A percentile compares a stretch with the other conserved stretches of the same genome.
Conservation (phyloP, 306 rosid species). For the Erythrophleum fordii region DNA sequence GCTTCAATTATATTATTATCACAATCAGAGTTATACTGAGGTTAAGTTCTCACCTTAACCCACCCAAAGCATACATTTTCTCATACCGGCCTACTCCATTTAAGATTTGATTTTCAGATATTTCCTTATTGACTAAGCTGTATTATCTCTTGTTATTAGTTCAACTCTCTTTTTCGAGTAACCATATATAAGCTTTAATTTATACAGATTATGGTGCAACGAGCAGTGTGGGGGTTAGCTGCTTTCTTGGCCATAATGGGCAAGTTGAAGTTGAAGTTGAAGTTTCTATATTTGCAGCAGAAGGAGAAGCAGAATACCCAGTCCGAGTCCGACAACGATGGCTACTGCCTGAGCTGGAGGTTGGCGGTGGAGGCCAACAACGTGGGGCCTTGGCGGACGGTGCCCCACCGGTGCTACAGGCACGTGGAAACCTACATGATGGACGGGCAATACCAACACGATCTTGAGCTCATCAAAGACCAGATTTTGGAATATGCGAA, state of each 20-base stretch:
- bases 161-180: not conserved
- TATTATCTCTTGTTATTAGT: no score
- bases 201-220: constrained; percentile 37
- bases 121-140: no score
- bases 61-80: no score
- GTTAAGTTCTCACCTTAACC: no score
- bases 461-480: constrained; percentile 42
- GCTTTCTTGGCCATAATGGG: constrained; percentile 38
- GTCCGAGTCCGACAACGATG: constrained; percentile 4
- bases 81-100: no score
- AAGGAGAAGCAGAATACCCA: not conserved
- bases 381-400: constrained; percentile 39
- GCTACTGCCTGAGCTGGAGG: constrained; percentile 65
- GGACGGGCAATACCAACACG: constrained; percentile 64
- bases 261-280: constrained; percentile 1
- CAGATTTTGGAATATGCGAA: constrained; percentile 47
- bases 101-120: no score
- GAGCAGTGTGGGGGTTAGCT: constrained; percentile 33
- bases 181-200: not conserved
- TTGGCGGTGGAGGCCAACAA: constrained; percentile 58
- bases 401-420: constrained; percentile 32
- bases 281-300: not conserved
- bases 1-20: no score
- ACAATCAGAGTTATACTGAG: no score
- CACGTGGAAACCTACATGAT: constrained; percentile 59